phyloP scores from a whole-genome alignment of 228 moss, liverwort and hornwort species.

The Sphagnum fallax region DNA sequence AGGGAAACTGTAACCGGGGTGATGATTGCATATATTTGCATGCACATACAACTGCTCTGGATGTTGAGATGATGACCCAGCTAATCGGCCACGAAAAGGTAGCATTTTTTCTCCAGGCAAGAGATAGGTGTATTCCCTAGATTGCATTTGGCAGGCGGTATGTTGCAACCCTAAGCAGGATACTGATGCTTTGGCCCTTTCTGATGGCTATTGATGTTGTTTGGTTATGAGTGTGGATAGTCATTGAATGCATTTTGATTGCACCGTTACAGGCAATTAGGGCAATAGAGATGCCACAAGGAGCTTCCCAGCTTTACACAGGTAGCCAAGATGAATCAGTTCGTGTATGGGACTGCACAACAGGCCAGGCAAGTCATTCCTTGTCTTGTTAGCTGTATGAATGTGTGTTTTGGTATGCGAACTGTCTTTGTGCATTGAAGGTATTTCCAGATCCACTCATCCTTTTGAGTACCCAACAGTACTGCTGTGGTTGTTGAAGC shows the following conservation, averaged over 20 bases:
- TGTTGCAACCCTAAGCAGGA: no score
- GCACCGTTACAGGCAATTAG: conserved; percentile 25
- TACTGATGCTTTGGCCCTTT: no score
- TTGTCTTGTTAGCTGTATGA: no score
- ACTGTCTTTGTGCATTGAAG: no score
- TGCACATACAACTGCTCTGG: conserved; percentile 74
- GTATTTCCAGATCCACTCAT: no score
- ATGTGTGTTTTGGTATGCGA: no score
- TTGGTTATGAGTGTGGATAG: neutral
- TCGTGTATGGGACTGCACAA: conserved; percentile 51
- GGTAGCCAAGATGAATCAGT: conserved; percentile 45
- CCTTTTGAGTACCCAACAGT: no score
- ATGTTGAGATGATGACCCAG: conserved; percentile 81
- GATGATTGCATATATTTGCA: conserved; percentile 83
- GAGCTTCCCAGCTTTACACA: conserved; percentile 34
- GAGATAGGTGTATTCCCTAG: no score
- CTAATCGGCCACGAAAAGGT: conserved; percentile 92
- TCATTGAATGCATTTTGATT: no score
- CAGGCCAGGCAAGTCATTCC: conserved; percentile 27
- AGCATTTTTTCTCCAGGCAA: neutral
- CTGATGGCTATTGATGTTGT: no score
- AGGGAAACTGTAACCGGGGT: conserved; percentile 72
- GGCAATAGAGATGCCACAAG: conserved; percentile 37
- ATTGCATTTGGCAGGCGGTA: no score
- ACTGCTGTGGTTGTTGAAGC: no score